These are phyloP conservation scores for Heliocybe sulcata DNA, from an alignment of 1,284 basidiomycete species.

Conservation along the genomic window DNA sequence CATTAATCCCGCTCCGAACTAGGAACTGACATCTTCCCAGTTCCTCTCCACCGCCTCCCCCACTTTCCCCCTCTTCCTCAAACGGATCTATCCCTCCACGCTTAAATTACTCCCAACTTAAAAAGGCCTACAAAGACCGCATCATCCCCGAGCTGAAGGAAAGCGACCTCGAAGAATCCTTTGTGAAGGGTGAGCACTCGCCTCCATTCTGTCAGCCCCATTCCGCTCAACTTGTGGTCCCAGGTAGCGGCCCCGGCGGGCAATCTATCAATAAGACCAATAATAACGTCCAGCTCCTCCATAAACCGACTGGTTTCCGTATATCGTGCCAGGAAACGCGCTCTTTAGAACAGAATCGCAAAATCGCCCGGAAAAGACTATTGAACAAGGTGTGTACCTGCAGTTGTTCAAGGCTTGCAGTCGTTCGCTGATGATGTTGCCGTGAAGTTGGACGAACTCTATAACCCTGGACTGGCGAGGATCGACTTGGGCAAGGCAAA, in stretches of 20 bases:
- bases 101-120: conserved; percentile 54
- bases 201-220: too few species aligned
- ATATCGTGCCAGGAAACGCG: conserved; percentile 76
- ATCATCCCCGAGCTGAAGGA: conserved; percentile 59
- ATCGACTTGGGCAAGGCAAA: conserved; percentile 57
- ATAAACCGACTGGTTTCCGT: conserved; percentile 72
- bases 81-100: neutral
- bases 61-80: neutral
- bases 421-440: conserved; percentile 2
- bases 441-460: conserved; percentile 54
- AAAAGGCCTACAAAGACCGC: conserved; percentile 56
- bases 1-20: neutral
- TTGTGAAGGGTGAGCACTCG: conserved; percentile 72
- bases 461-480: conserved; percentile 73
- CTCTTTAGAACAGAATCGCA: conserved; percentile 63
- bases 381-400: conserved; percentile 52
- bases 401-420: neutral
- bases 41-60: conserved; percentile 1
- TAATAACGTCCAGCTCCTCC: conserved; percentile 75
- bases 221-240: too few species aligned
- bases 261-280: conserved; percentile 84
- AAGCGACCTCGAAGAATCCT: conserved; percentile 67
- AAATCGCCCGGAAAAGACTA: conserved; percentile 57
- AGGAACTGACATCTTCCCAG: neutral
- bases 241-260: conserved; percentile 78